A percentile compares a stretch with the other conserved stretches of the same genome.
Conservation (phyloP, 176 grass and related monocot species). For the Oryza nivara region DNA sequence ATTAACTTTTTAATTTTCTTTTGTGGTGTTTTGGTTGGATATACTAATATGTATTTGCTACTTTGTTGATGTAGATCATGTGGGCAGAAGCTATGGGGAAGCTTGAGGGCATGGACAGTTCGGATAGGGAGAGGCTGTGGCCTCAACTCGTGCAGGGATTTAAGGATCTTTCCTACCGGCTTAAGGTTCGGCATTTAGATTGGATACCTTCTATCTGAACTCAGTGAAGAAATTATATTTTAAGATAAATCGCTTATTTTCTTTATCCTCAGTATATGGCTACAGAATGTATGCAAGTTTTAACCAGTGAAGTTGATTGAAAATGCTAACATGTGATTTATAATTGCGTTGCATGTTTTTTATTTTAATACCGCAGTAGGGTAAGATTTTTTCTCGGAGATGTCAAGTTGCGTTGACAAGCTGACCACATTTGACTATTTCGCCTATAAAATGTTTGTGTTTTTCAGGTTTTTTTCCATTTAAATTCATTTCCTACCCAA, state of each 20-base stretch:
- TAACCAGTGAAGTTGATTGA: background rate
- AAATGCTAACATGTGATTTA: slow-evolving; percentile 16
- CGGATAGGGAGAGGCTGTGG: slow-evolving; percentile 90
- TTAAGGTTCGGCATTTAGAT: slow-evolving; percentile 61
- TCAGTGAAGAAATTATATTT: background rate
- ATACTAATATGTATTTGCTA: background rate
- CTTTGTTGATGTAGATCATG: slow-evolving; percentile 70
- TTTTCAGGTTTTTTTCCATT: background rate
- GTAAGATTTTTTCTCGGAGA: background rate
- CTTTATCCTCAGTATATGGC: background rate
- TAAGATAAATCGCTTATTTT: background rate
- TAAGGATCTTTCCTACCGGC: slow-evolving; percentile 90
- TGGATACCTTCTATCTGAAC: background rate
- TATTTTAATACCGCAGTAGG: background rate
- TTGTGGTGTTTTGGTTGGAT: slow-evolving; percentile 23
- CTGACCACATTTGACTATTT: background rate
- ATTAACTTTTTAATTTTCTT: slow-evolving; percentile 1
- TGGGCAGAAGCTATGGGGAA: slow-evolving; percentile 97
- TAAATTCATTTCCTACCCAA: background rate
- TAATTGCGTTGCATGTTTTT: background rate
- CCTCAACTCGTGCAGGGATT: slow-evolving; percentile 96
- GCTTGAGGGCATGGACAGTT: slow-evolving; percentile 92
- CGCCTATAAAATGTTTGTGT: background rate
- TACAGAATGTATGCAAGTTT: background rate
- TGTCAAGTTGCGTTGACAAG: background rate